Percentiles rank a stretch among this genome's conserved stretches.
phyloP scores from a whole-genome alignment of 768 basidiomycete genomes.

The Boletus rex-veris region DNA sequence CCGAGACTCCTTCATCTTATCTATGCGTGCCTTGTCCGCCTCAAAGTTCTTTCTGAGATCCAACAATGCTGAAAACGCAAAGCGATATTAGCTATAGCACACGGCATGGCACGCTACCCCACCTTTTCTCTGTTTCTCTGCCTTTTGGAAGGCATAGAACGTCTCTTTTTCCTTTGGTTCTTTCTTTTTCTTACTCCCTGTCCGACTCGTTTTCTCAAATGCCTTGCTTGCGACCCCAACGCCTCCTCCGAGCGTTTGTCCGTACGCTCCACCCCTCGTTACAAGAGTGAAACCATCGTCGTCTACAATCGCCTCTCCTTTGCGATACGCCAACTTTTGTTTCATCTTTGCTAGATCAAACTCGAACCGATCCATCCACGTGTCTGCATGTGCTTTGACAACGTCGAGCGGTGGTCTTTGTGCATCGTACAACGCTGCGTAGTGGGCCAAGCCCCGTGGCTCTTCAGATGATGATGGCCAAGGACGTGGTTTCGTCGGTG shows the following conservation, averaged over 20 bases:
- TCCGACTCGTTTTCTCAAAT: constrained; percentile 39
- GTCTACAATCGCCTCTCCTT: constrained; percentile 88
- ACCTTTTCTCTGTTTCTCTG: constrained; percentile 87
- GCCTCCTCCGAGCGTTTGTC: constrained; percentile 83
- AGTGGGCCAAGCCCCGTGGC: constrained; percentile 71
- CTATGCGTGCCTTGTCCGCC: constrained; percentile 66
- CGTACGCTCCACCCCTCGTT: constrained; percentile 87
- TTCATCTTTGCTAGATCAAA: constrained; percentile 51
- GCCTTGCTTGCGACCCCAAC: constrained; percentile 60
- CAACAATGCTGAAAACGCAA: constrained; percentile 43
- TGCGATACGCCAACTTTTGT: constrained; percentile 63
- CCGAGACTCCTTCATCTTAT: constrained; percentile 57
- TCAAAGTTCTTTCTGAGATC: constrained; percentile 78
- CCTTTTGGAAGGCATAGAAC: constrained; percentile 90
- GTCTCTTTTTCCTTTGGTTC: constrained; percentile 65
- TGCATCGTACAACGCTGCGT: constrained; percentile 56
- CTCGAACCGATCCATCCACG: constrained; percentile 74
- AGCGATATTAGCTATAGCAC: neutral
- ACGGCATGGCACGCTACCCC: constrained; percentile 9
- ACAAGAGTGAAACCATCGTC: constrained; percentile 95
- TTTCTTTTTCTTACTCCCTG: constrained; percentile 45
- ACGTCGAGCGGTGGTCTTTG: constrained; percentile 73
- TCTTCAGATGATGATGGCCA: constrained; percentile 60
- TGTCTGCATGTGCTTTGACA: constrained; percentile 78
- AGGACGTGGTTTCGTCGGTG: constrained; percentile 47